Conservation (phyloP, 2,329 filamentous ascomycete species). For the Colletotrichum noveboracense region DNA sequence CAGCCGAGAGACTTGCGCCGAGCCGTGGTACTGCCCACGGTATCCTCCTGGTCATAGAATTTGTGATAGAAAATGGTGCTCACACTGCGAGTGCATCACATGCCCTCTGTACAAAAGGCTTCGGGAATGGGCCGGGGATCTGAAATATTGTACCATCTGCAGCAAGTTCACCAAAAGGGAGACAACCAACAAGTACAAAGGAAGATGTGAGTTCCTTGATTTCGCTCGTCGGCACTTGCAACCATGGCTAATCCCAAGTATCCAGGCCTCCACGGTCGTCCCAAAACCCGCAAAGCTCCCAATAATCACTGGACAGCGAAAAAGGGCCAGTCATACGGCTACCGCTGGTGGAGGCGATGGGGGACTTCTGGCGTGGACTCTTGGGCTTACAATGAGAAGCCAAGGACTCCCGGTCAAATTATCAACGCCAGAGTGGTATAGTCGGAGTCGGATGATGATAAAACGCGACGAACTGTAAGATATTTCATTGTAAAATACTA, state of each 20-base stretch:
- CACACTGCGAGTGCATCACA: background rate
- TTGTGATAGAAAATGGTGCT: background rate
- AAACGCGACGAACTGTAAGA: background rate
- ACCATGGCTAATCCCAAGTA: background rate
- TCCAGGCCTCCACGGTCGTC: background rate
- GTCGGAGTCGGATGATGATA: background rate
- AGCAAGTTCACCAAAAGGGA: background rate
- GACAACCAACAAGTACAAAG: background rate
- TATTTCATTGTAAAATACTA: background rate
- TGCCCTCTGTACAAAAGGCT: background rate
- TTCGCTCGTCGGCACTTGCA: background rate
- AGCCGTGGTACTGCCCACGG: background rate
- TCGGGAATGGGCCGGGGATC: background rate
- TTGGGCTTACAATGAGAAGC: background rate
- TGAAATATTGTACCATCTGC: background rate
- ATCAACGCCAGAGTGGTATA: background rate
- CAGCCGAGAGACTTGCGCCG: background rate
- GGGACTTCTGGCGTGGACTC: background rate
- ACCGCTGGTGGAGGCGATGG: conserved; percentile 2
- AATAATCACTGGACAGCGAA: background rate
- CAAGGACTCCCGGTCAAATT: background rate
- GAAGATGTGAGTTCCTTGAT: background rate
- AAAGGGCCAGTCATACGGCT: background rate
- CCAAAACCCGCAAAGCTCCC: background rate
- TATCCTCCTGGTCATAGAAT: background rate